phyloP scores from a whole-genome alignment of 805 yeast species.

The Suhomyces sp. region DNA sequence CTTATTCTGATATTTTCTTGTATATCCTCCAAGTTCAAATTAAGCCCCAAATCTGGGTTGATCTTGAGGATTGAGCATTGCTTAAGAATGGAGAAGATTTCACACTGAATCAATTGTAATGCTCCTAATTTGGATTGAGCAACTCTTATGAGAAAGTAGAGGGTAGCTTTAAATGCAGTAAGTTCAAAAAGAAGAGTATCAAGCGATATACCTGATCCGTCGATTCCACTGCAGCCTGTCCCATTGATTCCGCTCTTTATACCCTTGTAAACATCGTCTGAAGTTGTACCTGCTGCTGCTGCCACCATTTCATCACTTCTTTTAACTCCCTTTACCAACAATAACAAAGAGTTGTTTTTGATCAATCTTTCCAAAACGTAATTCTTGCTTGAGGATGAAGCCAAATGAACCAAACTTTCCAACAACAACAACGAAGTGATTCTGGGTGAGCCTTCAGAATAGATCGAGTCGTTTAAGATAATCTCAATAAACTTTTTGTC shows the following conservation, averaged over 20 bases:
- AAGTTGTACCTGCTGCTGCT: constrained; percentile 22
- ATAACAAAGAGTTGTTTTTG: constrained; percentile 60
- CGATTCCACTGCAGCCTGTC: neutral
- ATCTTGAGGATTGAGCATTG: constrained; percentile 54
- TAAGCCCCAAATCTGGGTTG: constrained; percentile 80
- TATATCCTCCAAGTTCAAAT: constrained; percentile 39
- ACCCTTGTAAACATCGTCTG: constrained; percentile 10
- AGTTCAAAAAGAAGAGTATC: constrained; percentile 66
- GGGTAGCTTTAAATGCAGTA: constrained; percentile 69
- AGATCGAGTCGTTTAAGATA: constrained; percentile 73
- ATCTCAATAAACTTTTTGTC: constrained; percentile 59
- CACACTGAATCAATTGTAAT: constrained; percentile 68
- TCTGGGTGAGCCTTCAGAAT: constrained; percentile 74
- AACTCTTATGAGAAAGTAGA: constrained; percentile 67
- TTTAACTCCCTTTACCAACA: constrained; percentile 65
- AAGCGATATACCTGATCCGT: constrained; percentile 34
- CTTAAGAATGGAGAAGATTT: constrained; percentile 60
- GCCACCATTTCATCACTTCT: constrained; percentile 63
- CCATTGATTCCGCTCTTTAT: neutral
- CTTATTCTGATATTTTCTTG: constrained; percentile 39
- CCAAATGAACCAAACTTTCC: constrained; percentile 60
- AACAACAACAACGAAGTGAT: constrained; percentile 73
- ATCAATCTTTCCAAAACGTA: constrained; percentile 60
- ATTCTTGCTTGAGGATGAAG: constrained; percentile 45
- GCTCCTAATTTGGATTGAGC: constrained; percentile 81